Conservation (phyloP, 2,329 filamentous ascomycete genomes). For the Scedosporium aurantiacum region DNA sequence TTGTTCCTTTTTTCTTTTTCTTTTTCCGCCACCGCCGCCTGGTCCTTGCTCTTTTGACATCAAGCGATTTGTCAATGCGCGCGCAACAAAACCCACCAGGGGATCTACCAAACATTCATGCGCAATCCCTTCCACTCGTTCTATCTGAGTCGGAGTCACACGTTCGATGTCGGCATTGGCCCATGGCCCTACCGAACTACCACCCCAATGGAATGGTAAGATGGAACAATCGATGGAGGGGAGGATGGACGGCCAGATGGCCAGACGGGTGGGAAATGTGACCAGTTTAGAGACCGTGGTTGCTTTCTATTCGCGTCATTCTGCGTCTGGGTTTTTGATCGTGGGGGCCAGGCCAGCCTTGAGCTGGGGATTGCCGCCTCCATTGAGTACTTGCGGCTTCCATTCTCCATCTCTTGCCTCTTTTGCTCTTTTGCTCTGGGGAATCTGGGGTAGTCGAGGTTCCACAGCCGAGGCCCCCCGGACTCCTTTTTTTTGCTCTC, state of each 20-base stretch:
- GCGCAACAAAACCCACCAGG: background rate
- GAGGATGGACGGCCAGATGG: background rate
- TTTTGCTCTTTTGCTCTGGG: background rate
- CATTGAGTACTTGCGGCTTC: background rate
- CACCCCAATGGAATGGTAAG: background rate
- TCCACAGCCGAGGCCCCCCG: background rate
- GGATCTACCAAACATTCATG: constrained; percentile 6
- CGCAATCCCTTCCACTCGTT: constrained; percentile 7
- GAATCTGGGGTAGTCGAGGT: background rate
- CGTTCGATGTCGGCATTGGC: constrained; percentile 8
- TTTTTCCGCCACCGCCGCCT: background rate
- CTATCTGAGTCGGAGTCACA: constrained; percentile 3
- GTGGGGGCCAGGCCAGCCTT: background rate
- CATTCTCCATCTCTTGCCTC: background rate
- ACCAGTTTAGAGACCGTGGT: background rate
- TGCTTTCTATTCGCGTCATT: background rate
- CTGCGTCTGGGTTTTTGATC: background rate
- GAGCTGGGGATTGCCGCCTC: background rate
- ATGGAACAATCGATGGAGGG: background rate
- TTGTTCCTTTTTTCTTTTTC: background rate
- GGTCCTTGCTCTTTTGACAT: background rate
- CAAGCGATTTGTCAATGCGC: background rate
- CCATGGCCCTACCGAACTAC: constrained; percentile 1
- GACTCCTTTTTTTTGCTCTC: background rate
- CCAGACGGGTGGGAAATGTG: background rate